Evolutionary conservation across 768 basidiomycete genomes (phyloP), one percentile per base, ranked within the genome.

Genomic region (Pleurotus ostreatus): DNA sequence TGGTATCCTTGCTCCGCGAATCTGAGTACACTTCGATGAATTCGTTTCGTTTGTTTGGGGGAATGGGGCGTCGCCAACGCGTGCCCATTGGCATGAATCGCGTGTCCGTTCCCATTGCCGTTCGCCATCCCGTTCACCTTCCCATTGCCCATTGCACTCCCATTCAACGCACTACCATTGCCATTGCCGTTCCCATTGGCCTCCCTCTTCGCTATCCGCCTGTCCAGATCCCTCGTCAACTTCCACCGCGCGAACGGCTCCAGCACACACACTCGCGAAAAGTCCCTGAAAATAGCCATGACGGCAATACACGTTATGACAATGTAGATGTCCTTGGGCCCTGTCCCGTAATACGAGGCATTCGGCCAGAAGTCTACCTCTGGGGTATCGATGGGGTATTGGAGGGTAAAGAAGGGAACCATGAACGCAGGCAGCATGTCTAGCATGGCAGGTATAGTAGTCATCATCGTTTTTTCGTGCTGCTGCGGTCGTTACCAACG

Each of bases 1-100:
- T 84, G 84, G 92, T 94, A 98, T 56, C 93, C 90, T 72, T 99
- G 97, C 69, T 99, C 97, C 2, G 93, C 92, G 66, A 98, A 98
- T 63, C 97, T 78, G 45, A 90, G 68, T 41, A 94, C 85, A 59
- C 83, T 86, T 65, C 88, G 78, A 57, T 87, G 82, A 57, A 90
- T 74, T 61, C 76, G 80, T 52, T 78, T 82, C 16, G 79, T 73
- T 63, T 90, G 84, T 80, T 46, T 67, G 49, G 34, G 63, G 60
- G 16, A 60, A 55, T 45, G 46, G 55, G 34, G 66, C 30, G 30
- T 34, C 59, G 62, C n/a, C 41, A 5, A 59, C 68, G 57, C 59
- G 56, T 68, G 66, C 18, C 63, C 64, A 51, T 68, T 68, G 22
- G 60, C 49, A 44, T 56, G 55, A 1, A 58, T 63, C 18, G 61